Conservation (phyloP, 2,329 filamentous ascomycete species). For the Fusarium sambucinum region DNA sequence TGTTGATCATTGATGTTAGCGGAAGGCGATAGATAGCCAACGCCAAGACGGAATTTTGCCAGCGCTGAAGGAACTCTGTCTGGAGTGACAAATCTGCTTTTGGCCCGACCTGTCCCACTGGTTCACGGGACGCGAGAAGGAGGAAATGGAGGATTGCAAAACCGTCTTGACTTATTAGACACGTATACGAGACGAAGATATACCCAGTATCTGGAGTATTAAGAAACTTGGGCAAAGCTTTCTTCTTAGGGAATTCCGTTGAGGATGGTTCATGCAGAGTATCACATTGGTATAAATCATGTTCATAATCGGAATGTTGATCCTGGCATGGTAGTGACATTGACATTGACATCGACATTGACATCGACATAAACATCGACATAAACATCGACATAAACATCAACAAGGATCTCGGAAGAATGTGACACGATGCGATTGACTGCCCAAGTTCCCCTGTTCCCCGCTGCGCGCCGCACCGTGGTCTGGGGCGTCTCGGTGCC, state of each 20-base stretch:
- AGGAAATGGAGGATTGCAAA: conserved; percentile 6
- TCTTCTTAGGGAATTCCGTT: neutral
- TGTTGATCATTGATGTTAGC: conserved; percentile 4
- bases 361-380: neutral
- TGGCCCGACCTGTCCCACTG: conserved; percentile 19
- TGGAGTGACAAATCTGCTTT: conserved; percentile 12
- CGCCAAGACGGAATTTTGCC: conserved; percentile 8
- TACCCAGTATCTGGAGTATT: neutral
- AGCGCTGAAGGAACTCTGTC: neutral
- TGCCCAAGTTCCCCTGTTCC: conserved; percentile 14
- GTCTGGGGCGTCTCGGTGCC: conserved; percentile 21
- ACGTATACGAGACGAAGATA: neutral
- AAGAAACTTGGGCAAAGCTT: conserved; percentile 17
- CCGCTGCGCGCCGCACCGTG: conserved; percentile 33
- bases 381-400: conserved; percentile 5
- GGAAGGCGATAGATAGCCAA: neutral
- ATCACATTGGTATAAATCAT: neutral
- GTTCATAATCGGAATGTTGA: neutral
- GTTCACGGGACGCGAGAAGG: conserved; percentile 21
- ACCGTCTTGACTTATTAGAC: neutral
- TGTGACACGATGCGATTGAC: conserved; percentile 34
- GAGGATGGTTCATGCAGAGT: neutral
- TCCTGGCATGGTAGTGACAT: neutral
- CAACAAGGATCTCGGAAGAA: conserved; percentile 33
- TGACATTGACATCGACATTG: neutral